Base-by-base conservation (phyloP, 228 moss, liverwort and hornwort genomes). In the Sphagnum magellanicum region DNA sequence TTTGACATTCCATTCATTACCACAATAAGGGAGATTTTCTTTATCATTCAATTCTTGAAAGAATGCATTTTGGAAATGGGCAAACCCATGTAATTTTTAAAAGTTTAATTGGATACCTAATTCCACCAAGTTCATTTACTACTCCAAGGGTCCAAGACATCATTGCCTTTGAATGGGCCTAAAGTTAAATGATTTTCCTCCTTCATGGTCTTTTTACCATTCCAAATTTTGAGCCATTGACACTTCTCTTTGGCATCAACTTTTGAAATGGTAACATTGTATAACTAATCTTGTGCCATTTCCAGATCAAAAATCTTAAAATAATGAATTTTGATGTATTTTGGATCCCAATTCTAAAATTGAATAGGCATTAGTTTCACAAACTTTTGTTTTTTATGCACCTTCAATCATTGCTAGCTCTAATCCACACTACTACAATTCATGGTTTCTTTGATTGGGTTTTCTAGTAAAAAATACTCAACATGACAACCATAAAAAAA, bases 191-290 rank as follows among this genome's bases (percentile, higher is more conserved):
- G 4, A 5, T 58, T 58, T 10, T 58, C 58, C 58, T 58, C 58
- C 58, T 58, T 58, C 58, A 58, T 3, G 10, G 58, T 58, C 58
- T 58, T 58, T 10, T 3, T 58, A 58, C 58, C 4, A 3, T 58
- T 58, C 58, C 58, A 58, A 58, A 58, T 58, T 58, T 58, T 5
- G n/a, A 58, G n/a, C 58, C 58, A 58, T 58, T 58, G 58, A 58
- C 58, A 58, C 58, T 58, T 58, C 58, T 58, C 58, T 58, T 58
- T 58, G 10, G 58, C 1, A 4, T 58, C 58, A 1, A n/a, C 58
- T n/a, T 58, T 58, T 58, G 58, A 58, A n/a, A 3, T 58, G 58
- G 58, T n/a, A 10, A 58, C 58, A 58, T 58, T 58, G 58, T 58
- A 58, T n/a, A 58, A 58, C n/a, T 4, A n/a, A 58, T 58, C 4